Evolutionary conservation across 169 alveolate species (phyloP).

Genomic region (Eimeria sp.): DNA sequence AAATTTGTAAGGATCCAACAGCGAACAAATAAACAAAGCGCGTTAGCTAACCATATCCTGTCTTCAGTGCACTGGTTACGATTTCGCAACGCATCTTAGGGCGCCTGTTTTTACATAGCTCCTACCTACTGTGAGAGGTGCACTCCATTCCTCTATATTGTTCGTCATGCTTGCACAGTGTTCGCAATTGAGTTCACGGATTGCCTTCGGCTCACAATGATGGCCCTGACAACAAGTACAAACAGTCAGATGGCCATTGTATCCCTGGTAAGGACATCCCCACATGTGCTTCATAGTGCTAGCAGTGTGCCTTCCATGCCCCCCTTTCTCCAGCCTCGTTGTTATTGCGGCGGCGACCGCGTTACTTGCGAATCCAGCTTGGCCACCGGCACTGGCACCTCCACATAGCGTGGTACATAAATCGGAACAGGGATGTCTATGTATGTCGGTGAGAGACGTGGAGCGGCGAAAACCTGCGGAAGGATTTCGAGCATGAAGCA

Average conservation of each 20-base stretch:
- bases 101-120: background rate
- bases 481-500: background rate
- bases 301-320: background rate
- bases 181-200: background rate
- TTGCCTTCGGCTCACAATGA: background rate
- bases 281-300: slow-evolving; percentile 11
- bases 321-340: background rate
- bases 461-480: slow-evolving; percentile 69
- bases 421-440: slow-evolving; percentile 76
- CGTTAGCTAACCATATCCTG: background rate
- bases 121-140: background rate
- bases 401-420: slow-evolving; percentile 82
- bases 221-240: background rate
- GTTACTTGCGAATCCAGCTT: slow-evolving; percentile 38
- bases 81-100: background rate
- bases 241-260: background rate
- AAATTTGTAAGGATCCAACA: background rate
- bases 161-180: background rate
- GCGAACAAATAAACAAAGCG: background rate
- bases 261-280: background rate
- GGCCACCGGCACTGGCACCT: slow-evolving; percentile 82
- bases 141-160: background rate
- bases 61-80: background rate
- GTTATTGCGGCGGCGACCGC: slow-evolving; percentile 21
- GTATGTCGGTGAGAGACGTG: slow-evolving; percentile 77